Evolutionary conservation across 106 monocot species (phyloP).

Genomic region (Xerophyta viscosa): DNA sequence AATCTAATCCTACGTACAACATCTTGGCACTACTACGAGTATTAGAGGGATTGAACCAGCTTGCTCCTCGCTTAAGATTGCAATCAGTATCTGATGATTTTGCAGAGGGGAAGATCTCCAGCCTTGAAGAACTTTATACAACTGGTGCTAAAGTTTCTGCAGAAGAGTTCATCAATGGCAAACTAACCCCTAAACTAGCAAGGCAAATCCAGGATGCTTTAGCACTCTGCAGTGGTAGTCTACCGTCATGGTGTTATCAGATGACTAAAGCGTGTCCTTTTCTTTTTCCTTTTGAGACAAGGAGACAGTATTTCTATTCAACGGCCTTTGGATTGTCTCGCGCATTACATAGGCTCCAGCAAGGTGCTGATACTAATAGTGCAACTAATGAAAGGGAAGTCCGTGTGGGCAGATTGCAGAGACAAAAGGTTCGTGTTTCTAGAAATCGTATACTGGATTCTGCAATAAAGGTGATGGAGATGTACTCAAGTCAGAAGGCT

Average conservation of each 20-base stretch:
- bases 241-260: conserved; percentile 97
- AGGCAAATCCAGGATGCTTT: conserved; percentile 95
- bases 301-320: conserved; percentile 93
- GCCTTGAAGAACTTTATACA: conserved; percentile 44
- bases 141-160: conserved; percentile 45
- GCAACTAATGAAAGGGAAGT: conserved; percentile 76
- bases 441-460: conserved; percentile 93
- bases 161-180: conserved; percentile 75
- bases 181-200: conserved; percentile 89
- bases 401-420: conserved; percentile 81
- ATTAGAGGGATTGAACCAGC: conserved; percentile 77
- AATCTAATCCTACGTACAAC: conserved; percentile 73
- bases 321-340: conserved; percentile 94
- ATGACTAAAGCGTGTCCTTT: conserved; percentile 95
- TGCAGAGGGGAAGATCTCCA: conserved; percentile 59
- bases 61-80: conserved; percentile 78
- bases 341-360: conserved; percentile 90
- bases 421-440: conserved; percentile 97
- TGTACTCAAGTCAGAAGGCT: conserved; percentile 94
- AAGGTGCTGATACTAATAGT: conserved; percentile 62
- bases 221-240: conserved; percentile 95
- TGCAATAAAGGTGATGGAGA: conserved; percentile 97
- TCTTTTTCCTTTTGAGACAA: conserved; percentile 92
- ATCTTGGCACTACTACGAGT: conserved; percentile 86
- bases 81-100: conserved; percentile 68